Evolutionary conservation across 2,329 filamentous ascomycete genomes (phyloP).

Genomic region (Paecilomyces fulvus): DNA sequence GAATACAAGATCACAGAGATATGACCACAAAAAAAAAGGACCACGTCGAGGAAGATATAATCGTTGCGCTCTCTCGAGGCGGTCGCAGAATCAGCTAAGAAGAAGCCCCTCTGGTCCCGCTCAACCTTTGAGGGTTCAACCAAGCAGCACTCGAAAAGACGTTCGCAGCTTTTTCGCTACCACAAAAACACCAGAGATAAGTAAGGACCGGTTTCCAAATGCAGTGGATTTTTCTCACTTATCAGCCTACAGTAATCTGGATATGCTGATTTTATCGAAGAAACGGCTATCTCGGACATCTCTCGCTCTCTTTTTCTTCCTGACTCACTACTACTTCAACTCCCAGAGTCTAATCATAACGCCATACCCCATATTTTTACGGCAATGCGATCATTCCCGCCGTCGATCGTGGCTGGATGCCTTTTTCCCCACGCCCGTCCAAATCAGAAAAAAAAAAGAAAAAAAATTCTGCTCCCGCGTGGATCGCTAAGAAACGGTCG

Average conservation of each 20-base stretch:
- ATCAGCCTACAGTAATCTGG: not conserved
- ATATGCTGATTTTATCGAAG: not conserved
- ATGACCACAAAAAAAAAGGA: not conserved
- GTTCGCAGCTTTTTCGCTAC: not conserved
- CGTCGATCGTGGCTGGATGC: not conserved
- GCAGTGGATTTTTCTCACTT: not conserved
- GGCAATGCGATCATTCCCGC: constrained; percentile 1
- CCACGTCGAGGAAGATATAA: not conserved
- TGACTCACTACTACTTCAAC: not conserved
- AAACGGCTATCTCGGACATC: not conserved
- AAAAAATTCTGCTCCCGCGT: not conserved
- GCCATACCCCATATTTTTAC: not conserved
- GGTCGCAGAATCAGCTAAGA: not conserved
- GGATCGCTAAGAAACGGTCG: not conserved
- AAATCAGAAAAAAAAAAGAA: too few species aligned
- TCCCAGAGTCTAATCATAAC: not conserved
- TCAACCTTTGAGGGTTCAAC: not conserved
- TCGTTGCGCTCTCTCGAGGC: not conserved
- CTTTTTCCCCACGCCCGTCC: not conserved
- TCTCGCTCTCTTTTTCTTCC: not conserved
- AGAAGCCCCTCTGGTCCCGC: not conserved
- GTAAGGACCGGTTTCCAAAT: not conserved
- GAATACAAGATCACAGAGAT: not conserved
- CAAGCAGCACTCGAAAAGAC: not conserved
- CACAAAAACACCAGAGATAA: not conserved